phyloP scores from a whole-genome alignment of 2,329 filamentous ascomycete genomes.

The Penicillium corylophilum region DNA sequence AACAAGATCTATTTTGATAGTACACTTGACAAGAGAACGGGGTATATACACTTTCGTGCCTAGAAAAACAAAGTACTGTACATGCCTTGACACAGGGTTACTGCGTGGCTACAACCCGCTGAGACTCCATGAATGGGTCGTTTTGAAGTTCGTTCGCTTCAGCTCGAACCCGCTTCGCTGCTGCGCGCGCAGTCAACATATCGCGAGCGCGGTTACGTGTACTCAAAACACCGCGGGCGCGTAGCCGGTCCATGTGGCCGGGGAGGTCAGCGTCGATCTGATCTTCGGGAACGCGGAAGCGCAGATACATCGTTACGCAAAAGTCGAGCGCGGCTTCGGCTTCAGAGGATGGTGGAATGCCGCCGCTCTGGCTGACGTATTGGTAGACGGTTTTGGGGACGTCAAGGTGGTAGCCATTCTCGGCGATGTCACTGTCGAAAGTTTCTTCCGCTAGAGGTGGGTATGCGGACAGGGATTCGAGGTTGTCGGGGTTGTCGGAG shows the following conservation, averaged over 20 bases:
- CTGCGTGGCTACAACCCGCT: background rate
- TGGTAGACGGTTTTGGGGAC: background rate
- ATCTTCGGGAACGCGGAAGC: constrained; percentile 26
- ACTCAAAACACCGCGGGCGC: constrained; percentile 13
- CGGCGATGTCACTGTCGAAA: background rate
- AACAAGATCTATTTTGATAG: background rate
- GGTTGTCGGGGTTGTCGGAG: background rate
- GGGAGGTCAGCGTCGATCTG: constrained; percentile 37
- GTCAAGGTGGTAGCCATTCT: background rate
- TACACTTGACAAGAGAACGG: background rate
- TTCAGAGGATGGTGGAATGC: constrained; percentile 11
- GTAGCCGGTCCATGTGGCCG: constrained; percentile 29
- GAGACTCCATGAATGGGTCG: background rate
- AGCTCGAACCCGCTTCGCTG: background rate
- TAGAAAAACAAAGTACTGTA: background rate
- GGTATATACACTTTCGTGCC: constrained; percentile 11
- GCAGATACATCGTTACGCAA: constrained; percentile 33
- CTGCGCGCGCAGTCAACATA: background rate
- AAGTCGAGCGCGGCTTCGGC: constrained; percentile 31
- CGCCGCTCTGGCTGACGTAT: background rate
- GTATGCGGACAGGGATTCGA: background rate
- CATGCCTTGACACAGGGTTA: background rate
- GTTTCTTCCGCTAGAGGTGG: background rate
- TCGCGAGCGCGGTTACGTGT: background rate
- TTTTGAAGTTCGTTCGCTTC: background rate